Evolutionary conservation across 306 rosid species (phyloP).

Genomic region (Dalbergia oliveri): DNA sequence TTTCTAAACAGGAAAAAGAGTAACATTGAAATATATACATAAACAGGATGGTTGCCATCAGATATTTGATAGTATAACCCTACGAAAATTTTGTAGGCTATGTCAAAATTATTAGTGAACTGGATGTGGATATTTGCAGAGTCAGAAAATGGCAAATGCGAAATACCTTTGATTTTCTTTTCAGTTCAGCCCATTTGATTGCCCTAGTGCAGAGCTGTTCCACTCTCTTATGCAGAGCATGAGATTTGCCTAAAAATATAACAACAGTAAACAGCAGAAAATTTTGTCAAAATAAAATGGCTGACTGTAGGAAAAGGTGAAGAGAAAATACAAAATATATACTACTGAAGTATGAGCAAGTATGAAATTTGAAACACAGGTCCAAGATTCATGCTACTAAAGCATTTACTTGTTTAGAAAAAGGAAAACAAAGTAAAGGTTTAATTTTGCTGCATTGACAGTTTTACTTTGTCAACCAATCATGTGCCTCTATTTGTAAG

Average conservation of each 20-base stretch:
- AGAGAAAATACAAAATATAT: too few species aligned
- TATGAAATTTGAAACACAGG: too few species aligned
- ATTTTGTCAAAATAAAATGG: not conserved
- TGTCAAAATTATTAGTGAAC: constrained; percentile 29
- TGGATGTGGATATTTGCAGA: not conserved
- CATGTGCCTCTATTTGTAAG: too few species aligned
- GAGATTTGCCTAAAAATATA: constrained; percentile 56
- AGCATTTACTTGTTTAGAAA: not conserved
- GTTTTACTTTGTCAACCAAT: too few species aligned
- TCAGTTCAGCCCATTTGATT: constrained; percentile 62
- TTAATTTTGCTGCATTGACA: too few species aligned
- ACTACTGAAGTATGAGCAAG: too few species aligned
- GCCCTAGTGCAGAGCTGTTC: constrained; percentile 63
- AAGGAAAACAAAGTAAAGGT: not conserved
- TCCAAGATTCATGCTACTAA: too few species aligned
- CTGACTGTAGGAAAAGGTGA: not conserved
- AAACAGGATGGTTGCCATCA: not conserved
- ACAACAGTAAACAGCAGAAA: constrained; percentile 31
- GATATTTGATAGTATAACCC: not conserved
- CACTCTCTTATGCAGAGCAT: constrained; percentile 67
- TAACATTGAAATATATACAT: too few species aligned
- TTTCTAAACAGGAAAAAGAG: not conserved
- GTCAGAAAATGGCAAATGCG: constrained; percentile 16
- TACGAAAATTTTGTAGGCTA: not conserved
- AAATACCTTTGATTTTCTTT: constrained; percentile 58